A percentile compares a stretch with the other conserved stretches of the same genome.
Evolutionary conservation across 1,139 yeast species (phyloP).

Genomic region (Yamadazyma kanchanaburiensis): DNA sequence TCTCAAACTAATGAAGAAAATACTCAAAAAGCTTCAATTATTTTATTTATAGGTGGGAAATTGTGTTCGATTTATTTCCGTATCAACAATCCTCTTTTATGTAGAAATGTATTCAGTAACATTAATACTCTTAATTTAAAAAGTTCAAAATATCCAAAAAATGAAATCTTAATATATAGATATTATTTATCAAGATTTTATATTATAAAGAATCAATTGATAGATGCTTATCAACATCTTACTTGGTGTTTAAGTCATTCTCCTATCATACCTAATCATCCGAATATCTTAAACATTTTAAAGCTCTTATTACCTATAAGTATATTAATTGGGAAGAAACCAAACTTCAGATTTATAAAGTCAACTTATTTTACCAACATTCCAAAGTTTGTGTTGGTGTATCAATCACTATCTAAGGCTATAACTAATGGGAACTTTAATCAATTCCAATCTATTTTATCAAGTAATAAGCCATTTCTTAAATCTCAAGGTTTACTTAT

Average conservation of each 20-base stretch:
- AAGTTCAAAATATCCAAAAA: conserved; percentile 29
- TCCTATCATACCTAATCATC: conserved; percentile 22
- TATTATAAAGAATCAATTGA: conserved; percentile 55
- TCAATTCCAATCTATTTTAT: conserved; percentile 27
- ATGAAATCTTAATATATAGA: conserved; percentile 55
- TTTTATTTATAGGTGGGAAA: conserved; percentile 53
- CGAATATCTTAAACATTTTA: conserved; percentile 39
- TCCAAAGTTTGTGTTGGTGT: conserved; percentile 32
- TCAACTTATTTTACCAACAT: conserved; percentile 14
- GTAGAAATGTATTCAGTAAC: conserved; percentile 74
- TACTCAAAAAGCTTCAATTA: conserved; percentile 45
- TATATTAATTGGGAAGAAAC: conserved; percentile 49
- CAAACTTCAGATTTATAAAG: conserved; percentile 29
- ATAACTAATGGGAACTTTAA: conserved; percentile 40
- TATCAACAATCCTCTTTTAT: conserved; percentile 61
- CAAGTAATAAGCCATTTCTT: conserved; percentile 31
- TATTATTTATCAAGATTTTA: conserved; percentile 67
- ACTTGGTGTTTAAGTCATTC: conserved; percentile 57
- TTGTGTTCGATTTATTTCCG: conserved; percentile 63
- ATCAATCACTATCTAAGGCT: conserved; percentile 30
- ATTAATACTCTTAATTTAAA: conserved; percentile 56
- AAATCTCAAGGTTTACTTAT: conserved; percentile 32
- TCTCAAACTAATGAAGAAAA: conserved; percentile 46
- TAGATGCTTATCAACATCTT: conserved; percentile 56
- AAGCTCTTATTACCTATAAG: conserved; percentile 57